Base-by-base conservation (phyloP, 257 asterid genomes). In the Haberlea rhodopensis region DNA sequence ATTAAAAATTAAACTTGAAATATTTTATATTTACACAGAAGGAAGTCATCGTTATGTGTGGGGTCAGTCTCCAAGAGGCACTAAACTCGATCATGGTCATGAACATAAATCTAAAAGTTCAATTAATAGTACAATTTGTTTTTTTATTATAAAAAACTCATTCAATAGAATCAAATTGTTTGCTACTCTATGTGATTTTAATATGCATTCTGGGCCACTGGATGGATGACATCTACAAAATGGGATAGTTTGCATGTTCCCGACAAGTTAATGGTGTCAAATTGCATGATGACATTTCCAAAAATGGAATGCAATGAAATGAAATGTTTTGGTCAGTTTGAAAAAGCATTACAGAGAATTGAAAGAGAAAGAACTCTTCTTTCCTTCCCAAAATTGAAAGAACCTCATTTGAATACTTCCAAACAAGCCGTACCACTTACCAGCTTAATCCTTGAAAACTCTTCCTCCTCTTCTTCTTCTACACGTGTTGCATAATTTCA, bases 171-270 rank as follows among this genome's bases (percentile, higher is more conserved):
- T 11, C 46, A 9, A 37, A 43, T 43, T 43, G 15, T 43, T 43
- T 13, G 6, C 19, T 81, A 74, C 78, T 68, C 78, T 23, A 37
- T 28, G 70, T 53, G 63, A 49, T 66, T 65, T 72, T 68, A 48
- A 54, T 13, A 60, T 67, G 32, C 5, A 31, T 74, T 71, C 72
- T 74, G 67, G 45, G 77, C 76, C 86, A 75, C 48, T 70, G 62
- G 69, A 56, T 70, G 60, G 69, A 56, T 70, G 78, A 71, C 28
- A 77, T 86, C 71, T 89, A 92, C 71, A 68, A 81, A 83, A 78
- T 59, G 77, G 76, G 86, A 82, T 76, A 78, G 83, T 78, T 84
- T 87, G 96, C 97, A 87, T 84, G 95, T 90, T 90, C 96, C 97
- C 97, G 85, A 90, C 88, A 81, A 78, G 29, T 79, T 69, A 76